phyloP scores from a whole-genome alignment of 2,329 filamentous ascomycete genomes.

The Hypoxylon sp. region DNA sequence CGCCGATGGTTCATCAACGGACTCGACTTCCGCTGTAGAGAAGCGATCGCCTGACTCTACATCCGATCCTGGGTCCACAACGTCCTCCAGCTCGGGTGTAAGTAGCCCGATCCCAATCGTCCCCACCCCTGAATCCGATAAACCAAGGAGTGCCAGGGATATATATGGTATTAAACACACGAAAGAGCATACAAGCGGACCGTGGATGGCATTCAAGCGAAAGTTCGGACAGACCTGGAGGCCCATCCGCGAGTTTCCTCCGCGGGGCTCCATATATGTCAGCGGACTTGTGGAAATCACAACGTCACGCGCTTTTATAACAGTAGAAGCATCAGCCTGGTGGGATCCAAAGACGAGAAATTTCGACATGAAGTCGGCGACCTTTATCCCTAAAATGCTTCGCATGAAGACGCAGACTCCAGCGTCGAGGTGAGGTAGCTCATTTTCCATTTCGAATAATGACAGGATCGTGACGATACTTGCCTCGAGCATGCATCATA shows the following conservation, averaged over 20 bases:
- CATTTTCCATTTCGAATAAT: no score
- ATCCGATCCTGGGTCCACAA: slow-evolving; percentile 27
- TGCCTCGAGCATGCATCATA: no score
- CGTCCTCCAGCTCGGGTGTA: slow-evolving; percentile 23
- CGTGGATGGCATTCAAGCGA: slow-evolving; percentile 47
- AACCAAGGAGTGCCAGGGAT: slow-evolving; percentile 35
- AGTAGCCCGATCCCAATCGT: slow-evolving; percentile 28
- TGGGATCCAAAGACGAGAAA: slow-evolving; percentile 64
- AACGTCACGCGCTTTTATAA: slow-evolving; percentile 55
- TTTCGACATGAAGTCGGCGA: slow-evolving; percentile 48
- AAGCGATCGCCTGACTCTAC: slow-evolving; percentile 35
- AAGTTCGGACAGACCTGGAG: slow-evolving; percentile 58
- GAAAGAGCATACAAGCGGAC: slow-evolving; percentile 42
- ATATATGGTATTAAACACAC: slow-evolving; percentile 46
- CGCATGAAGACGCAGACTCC: slow-evolving; percentile 33
- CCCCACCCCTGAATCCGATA: slow-evolving; percentile 22
- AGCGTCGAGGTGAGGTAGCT: slow-evolving; percentile 29
- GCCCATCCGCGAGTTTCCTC: slow-evolving; percentile 53
- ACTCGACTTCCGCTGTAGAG: slow-evolving; percentile 34
- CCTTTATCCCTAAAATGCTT: slow-evolving; percentile 22
- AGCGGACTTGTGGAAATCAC: slow-evolving; percentile 64
- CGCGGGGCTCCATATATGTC: slow-evolving; percentile 60
- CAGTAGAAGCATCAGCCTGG: slow-evolving; percentile 61
- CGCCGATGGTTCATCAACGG: slow-evolving; percentile 35
- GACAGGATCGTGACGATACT: no score